These are phyloP conservation scores for Trifolium repens DNA, from an alignment of 306 rosid species.

Conservation along the genomic window DNA sequence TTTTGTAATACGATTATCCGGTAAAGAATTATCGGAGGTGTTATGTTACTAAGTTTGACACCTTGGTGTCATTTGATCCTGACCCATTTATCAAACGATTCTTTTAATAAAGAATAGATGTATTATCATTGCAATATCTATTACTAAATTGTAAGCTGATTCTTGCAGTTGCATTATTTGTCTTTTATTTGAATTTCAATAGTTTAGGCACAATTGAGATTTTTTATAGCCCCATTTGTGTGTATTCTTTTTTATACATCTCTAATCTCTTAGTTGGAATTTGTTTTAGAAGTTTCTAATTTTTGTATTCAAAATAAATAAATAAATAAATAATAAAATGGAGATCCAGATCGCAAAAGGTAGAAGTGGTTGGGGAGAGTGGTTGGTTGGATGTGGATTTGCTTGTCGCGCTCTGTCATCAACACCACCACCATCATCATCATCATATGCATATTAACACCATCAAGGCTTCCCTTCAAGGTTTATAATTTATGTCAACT, in stretches of 20 bases:
- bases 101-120: no score
- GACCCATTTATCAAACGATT: no score
- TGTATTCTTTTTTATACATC: neutral
- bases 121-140: no score
- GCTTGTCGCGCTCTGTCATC: conserved; percentile 32
- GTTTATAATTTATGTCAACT: no score
- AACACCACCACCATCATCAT: conserved; percentile 16
- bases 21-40: no score
- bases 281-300: conserved; percentile 20
- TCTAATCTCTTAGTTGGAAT: conserved; percentile 31
- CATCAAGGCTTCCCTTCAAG: no score
- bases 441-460: neutral
- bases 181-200: conserved; percentile 22
- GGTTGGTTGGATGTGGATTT: conserved; percentile 49
- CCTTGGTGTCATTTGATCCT: no score
- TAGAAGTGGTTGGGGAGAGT: conserved; percentile 38
- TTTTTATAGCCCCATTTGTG: neutral
- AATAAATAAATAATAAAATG: neutral
- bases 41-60: no score
- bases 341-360: conserved; percentile 22
- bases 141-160: neutral
- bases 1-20: no score
- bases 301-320: conserved; percentile 4
- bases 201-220: conserved; percentile 27
- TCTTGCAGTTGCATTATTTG: conserved; percentile 17